A percentile compares a stretch with the other conserved stretches of the same genome.
phyloP scores from a whole-genome alignment of 1,284 basidiomycete genomes.

The Rhodotorula sp. region DNA sequence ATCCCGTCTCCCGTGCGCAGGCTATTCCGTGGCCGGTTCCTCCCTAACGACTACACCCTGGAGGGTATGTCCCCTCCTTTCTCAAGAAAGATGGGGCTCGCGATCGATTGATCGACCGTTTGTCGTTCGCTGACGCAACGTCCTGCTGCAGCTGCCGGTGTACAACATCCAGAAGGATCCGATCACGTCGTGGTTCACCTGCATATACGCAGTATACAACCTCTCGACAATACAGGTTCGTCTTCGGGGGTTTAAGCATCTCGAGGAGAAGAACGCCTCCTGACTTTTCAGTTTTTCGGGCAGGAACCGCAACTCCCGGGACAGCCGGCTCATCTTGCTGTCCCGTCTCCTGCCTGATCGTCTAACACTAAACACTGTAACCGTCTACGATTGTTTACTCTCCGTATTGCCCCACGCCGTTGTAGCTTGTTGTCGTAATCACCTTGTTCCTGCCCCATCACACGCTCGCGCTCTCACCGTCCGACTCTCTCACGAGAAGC shows the following conservation, averaged over 20 bases:
- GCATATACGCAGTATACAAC: slow-evolving; percentile 6
- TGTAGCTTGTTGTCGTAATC: background rate
- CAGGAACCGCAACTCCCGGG: background rate
- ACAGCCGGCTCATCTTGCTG: background rate
- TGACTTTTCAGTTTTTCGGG: background rate
- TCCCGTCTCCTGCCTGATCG: background rate
- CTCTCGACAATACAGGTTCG: background rate
- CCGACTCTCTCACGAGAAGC: no score
- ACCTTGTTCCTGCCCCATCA: no score
- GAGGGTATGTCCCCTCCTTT: slow-evolving; percentile 1
- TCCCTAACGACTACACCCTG: slow-evolving; percentile 1
- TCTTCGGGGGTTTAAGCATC: background rate
- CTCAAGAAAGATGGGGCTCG: no score
- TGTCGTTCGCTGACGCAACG: background rate
- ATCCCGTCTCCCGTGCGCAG: slow-evolving; percentile 3
- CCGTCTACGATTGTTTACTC: background rate
- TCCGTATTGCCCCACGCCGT: background rate
- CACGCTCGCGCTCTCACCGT: no score
- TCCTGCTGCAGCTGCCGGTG: background rate
- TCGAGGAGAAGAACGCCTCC: no score
- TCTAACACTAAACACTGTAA: background rate
- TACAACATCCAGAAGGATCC: no score
- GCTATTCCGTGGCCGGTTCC: slow-evolving; percentile 27
- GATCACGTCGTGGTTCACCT: slow-evolving; percentile 22
- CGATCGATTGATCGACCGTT: no score